Conservation (phyloP, 331 rosid species). For the Pyrus hybrid region DNA sequence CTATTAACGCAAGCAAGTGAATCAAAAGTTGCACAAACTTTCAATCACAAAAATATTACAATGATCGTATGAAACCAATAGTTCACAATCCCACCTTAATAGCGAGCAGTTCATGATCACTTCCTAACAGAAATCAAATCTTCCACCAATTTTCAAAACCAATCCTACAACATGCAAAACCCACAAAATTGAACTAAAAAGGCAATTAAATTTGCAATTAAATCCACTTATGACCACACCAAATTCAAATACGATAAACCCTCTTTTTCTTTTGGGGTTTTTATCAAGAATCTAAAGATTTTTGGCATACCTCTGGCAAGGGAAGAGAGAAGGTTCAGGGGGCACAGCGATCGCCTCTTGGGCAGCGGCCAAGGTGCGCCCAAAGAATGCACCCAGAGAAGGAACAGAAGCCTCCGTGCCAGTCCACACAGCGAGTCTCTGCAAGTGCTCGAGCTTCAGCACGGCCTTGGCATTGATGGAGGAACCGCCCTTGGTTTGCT, state of each 20-base stretch:
- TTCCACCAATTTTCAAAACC: neutral
- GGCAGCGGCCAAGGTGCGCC: constrained; percentile 41
- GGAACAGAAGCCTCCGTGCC: constrained; percentile 40
- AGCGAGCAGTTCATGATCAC: neutral
- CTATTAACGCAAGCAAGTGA: neutral
- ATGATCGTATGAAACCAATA: neutral
- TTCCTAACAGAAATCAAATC: neutral
- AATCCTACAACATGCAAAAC: neutral
- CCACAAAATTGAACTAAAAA: neutral
- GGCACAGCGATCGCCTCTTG: constrained; percentile 39
- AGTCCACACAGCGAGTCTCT: constrained; percentile 52
- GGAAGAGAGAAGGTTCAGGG: constrained; percentile 42
- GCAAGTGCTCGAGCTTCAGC: constrained; percentile 52
- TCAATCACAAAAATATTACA: neutral
- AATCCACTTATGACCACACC: neutral
- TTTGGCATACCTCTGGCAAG: constrained; percentile 52
- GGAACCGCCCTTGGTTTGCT: constrained; percentile 22
- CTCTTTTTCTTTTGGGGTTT: no score
- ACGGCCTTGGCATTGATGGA: constrained; percentile 24
- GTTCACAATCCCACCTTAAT: neutral
- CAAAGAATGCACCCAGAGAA: constrained; percentile 62
- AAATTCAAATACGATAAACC: neutral
- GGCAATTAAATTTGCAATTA: neutral
- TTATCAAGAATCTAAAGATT: neutral
- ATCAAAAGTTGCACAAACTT: neutral